These are phyloP conservation scores for Flaveria bidentis DNA, from an alignment of 129 eudicot species.

Conservation along the genomic window DNA sequence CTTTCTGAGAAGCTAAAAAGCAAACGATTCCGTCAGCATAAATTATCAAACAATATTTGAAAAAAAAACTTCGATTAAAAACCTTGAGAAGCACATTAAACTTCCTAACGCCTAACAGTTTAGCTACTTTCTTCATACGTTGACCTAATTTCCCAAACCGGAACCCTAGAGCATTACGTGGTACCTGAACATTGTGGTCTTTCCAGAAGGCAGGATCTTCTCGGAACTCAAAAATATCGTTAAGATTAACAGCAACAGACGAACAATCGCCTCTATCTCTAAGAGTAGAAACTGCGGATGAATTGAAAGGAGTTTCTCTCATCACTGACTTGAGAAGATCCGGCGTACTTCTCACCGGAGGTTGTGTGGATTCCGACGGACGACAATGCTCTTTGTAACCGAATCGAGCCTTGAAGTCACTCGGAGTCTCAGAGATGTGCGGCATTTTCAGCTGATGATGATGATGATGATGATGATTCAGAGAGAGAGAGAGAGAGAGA, in stretches of 20 bases:
- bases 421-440: slow-evolving; percentile 55
- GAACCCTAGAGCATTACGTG: slow-evolving; percentile 17
- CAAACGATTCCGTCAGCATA: too few relatives aligned
- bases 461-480: too few relatives aligned
- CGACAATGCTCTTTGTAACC: slow-evolving; percentile 47
- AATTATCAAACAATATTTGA: too few relatives aligned
- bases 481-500: slow-evolving; percentile 1
- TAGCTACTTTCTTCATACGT: background rate
- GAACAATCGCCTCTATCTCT: slow-evolving; percentile 41
- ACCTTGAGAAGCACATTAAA: background rate
- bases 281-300: slow-evolving; percentile 38
- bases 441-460: slow-evolving; percentile 42
- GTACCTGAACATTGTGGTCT: slow-evolving; percentile 95
- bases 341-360: slow-evolving; percentile 48
- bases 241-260: slow-evolving; percentile 32
- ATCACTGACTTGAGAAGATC: slow-evolving; percentile 50
- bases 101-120: background rate
- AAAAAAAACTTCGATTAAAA: background rate
- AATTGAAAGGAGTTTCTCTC: slow-evolving; percentile 34
- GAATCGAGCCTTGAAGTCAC: slow-evolving; percentile 48
- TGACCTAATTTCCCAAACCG: slow-evolving; percentile 14
- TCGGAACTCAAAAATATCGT: slow-evolving; percentile 66
- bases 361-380: slow-evolving; percentile 32
- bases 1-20: too few relatives aligned
- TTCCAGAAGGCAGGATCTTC: slow-evolving; percentile 96